Base-by-base conservation (phyloP, 1,139 yeast genomes). In the Hyphopichia wangnamkhiaoensis region DNA sequence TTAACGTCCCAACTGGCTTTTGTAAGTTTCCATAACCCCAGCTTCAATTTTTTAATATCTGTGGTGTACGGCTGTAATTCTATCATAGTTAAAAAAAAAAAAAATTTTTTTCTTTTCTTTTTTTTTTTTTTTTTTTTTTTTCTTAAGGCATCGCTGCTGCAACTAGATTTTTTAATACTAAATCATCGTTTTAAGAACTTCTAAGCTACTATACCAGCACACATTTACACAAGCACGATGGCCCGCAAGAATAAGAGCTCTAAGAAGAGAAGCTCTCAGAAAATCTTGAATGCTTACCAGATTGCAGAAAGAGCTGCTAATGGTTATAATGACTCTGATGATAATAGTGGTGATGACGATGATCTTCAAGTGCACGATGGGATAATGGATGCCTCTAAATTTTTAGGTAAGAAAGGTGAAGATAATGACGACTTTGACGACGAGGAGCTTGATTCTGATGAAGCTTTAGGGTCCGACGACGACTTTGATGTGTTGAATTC, bases 381-480 rank as follows among this genome's bases (percentile, higher is more conserved):
- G 10, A 52, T 71, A n/a, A 50, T 72, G 56, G 72, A 70, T 54
- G 77, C 77, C 25, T 54, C 72, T 24, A 61, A 56, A 38, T 63
- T 71, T 43, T 50, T 69, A 37, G 50, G 42, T 37, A 43, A 39
- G 37, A 43, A 33, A 39, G 53, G 42, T 29, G 63, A 60, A 14
- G 65, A 58, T 21, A 68, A 66, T 19, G 62, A 49, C 26, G 63
- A 58, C 16, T 64, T 73, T 39, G 74, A 70, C 35, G 91, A 84
- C 56, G 91, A 84, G 53, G 91, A 84, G 43, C 63, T 82, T 30
- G 88, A 83, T 51, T 82, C 90, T 0, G 91, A 84, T 56, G 91
- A 82, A 49, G 91, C 89, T 0, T 63, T 84, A 40, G 90, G 88
- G 2, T 80, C 88, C 0, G 91, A 80, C 42, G 90, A 84, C 52